Evolutionary conservation across 1,284 basidiomycete species (phyloP), one percentile per base, ranked within the genome.

Genomic region (Sporisorium exsertum): DNA sequence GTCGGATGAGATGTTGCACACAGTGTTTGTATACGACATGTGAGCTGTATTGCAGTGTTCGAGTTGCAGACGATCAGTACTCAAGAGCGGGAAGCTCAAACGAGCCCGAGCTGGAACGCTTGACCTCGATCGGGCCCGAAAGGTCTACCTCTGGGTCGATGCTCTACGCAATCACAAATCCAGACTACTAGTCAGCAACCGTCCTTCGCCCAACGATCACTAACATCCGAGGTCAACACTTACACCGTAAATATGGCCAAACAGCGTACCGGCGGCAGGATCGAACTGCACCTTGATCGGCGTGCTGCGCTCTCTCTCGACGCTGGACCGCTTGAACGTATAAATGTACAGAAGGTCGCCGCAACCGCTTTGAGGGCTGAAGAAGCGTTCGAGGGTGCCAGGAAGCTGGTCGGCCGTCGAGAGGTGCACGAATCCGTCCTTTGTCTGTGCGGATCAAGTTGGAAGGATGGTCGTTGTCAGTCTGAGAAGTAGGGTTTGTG

Each of bases 341-440:
- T 67, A 75, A 37, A 80, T 62, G 62, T 67, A 70, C 5, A 80
- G 64, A 2, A 32, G 47, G 43, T 79, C 62, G 24, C 78, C 75
- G 53, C 78, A 80, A 37, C 72, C 70, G 42, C 63, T 68, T 13
- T 45, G 50, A 6, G 61, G 5, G 57, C 64, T 42, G 60, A 82
- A 82, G 77, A 81, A 82, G 54, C 74, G 74, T 20, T 69, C 54
- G 8, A 82, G 71, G 2, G 78, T 80, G 18, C 72, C 77, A 0
- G 79, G 47, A 2, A 81, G 67, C 55, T 82, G 81, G 29, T 77
- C 63, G 4, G 73, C 72, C 8, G 78, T 77, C 3, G 79, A 81
- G n/a, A 81, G 72, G 50, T 82, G 81, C 35, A 82, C 71, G 58
- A 82, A 82, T 46, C 79, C 77, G 64, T 82, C 81, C 50, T 77